Evolutionary conservation across 768 basidiomycete species (phyloP).

Genomic region (Hemileccinum impolitum): DNA sequence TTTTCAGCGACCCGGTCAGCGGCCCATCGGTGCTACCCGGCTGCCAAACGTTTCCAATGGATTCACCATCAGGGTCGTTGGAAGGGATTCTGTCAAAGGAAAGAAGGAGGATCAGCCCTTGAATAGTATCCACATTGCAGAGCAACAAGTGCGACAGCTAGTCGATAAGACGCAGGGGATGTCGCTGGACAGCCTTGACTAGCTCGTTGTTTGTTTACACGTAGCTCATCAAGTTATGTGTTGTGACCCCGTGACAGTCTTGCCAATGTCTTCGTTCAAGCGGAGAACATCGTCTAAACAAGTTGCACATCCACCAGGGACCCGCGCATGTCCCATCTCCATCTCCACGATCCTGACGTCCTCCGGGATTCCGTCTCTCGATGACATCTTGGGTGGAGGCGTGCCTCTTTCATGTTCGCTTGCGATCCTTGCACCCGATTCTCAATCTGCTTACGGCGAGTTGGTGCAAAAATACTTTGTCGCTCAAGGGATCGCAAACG

Average conservation of each 20-base stretch:
- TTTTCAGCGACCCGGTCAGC: conserved; percentile 33
- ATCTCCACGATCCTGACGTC: conserved; percentile 61
- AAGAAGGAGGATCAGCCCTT: background rate
- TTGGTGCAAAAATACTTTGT: conserved; percentile 86
- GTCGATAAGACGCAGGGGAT: conserved; percentile 13
- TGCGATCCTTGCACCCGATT: conserved; percentile 77
- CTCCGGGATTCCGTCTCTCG: conserved; percentile 88
- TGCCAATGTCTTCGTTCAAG: conserved; percentile 79
- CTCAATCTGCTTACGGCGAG: conserved; percentile 80
- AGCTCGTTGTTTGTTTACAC: conserved; percentile 1
- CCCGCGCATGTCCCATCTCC: conserved; percentile 56
- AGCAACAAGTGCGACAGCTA: conserved; percentile 11
- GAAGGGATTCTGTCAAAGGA: conserved; percentile 11
- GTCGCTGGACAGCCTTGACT: conserved; percentile 30
- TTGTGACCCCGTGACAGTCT: background rate
- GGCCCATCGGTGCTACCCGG: conserved; percentile 22
- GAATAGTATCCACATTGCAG: background rate
- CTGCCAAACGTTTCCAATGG: conserved; percentile 33
- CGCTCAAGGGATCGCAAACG: conserved; percentile 76
- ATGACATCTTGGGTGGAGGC: conserved; percentile 93
- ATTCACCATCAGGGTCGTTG: conserved; percentile 28
- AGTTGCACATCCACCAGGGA: conserved; percentile 44
- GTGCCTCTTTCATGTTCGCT: conserved; percentile 77
- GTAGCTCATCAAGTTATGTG: background rate
- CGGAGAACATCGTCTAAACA: conserved; percentile 51